phyloP scores from a whole-genome alignment of 148 eudicot genomes.

The Rhododendron mucronatum region DNA sequence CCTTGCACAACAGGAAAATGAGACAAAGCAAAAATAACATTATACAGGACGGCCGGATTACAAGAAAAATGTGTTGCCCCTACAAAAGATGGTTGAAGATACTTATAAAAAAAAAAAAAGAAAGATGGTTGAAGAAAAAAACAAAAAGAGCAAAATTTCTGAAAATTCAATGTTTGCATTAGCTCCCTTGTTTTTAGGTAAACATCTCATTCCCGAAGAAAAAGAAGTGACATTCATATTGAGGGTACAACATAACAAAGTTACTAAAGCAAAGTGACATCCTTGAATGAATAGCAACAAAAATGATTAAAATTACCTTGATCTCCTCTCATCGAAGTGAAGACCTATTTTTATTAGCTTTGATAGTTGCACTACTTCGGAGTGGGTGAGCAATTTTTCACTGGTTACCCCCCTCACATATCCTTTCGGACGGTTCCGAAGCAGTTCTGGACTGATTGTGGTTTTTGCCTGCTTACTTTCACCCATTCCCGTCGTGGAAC shows the following conservation, averaged over 20 bases:
- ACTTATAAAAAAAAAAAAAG: not conserved
- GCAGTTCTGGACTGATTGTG: slow-evolving; percentile 60
- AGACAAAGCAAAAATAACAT: not conserved
- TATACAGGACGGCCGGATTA: not conserved
- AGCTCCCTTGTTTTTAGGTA: not conserved
- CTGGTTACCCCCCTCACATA: slow-evolving; percentile 66
- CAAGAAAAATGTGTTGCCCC: not conserved
- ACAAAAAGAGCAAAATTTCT: not conserved
- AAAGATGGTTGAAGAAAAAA: no score
- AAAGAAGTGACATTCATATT: not conserved
- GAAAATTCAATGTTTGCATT: not conserved
- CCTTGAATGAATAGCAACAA: not conserved
- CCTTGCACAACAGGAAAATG: not conserved
- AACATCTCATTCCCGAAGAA: not conserved
- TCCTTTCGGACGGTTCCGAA: slow-evolving; percentile 56
- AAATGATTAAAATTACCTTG: slow-evolving; percentile 42
- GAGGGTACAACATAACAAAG: not conserved
- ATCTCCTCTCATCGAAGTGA: slow-evolving; percentile 56
- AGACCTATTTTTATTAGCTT: slow-evolving; percentile 67
- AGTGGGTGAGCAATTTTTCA: slow-evolving; percentile 63
- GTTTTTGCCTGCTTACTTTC: slow-evolving; percentile 28
- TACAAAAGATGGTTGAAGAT: not conserved
- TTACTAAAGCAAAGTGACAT: not conserved
- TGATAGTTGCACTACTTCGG: slow-evolving; percentile 74
- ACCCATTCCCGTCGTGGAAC: slow-evolving; percentile 21